Evolutionary conservation across 2,329 filamentous ascomycete genomes (phyloP).

Genomic region (Cryoendolithus antarcticus): DNA sequence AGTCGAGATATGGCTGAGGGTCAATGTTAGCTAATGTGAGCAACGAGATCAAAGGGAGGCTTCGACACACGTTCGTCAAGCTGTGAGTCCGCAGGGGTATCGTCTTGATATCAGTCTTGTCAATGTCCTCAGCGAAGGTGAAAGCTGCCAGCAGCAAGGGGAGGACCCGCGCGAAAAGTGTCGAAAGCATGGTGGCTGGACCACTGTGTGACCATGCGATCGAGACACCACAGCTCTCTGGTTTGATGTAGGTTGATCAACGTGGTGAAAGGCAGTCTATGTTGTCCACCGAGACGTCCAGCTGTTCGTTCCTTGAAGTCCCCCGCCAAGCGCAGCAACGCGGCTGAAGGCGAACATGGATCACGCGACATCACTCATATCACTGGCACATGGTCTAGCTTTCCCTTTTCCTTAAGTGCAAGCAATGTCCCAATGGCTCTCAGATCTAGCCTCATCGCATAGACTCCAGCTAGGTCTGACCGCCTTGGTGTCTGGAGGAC

Average conservation of each 20-base stretch:
- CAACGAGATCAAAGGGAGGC: background rate
- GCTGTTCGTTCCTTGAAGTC: too few relatives aligned
- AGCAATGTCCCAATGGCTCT: constrained; percentile 35
- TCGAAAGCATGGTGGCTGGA: too few relatives aligned
- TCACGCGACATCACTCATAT: too few relatives aligned
- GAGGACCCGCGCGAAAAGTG: constrained; percentile 4
- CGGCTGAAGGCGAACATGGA: too few relatives aligned
- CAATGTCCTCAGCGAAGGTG: constrained; percentile 11
- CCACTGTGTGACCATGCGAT: too few relatives aligned
- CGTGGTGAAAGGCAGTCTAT: too few relatives aligned
- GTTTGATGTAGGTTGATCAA: too few relatives aligned
- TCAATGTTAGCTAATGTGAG: constrained; percentile 2
- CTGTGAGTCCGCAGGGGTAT: constrained; percentile 25
- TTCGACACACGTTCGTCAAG: constrained; percentile 14
- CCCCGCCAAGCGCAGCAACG: too few relatives aligned
- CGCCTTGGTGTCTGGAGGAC: constrained; percentile 44
- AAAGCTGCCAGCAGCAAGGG: constrained; percentile 22
- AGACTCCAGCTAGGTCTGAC: constrained; percentile 56
- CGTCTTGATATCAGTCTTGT: constrained; percentile 20
- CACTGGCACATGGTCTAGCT: too few relatives aligned
- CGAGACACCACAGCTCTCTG: too few relatives aligned
- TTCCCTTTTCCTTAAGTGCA: constrained; percentile 1
- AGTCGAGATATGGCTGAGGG: constrained; percentile 81
- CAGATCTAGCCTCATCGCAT: constrained; percentile 27
- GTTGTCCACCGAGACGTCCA: too few relatives aligned